Evolutionary conservation across 345 rosid species (phyloP).

Genomic region (Gossypium herbaceum): DNA sequence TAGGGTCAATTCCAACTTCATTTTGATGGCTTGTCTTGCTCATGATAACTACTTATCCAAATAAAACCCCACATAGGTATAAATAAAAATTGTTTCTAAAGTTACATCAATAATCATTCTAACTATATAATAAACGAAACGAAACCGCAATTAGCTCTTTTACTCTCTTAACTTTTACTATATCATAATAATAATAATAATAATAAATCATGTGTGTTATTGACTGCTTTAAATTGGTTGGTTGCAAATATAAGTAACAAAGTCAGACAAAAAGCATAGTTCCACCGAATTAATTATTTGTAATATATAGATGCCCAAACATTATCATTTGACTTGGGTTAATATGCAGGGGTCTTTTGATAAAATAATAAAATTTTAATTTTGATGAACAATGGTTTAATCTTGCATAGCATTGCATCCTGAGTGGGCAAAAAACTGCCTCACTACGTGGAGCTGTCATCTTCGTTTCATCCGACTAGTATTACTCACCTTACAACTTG

Average conservation of each 20-base stretch:
- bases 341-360: no score
- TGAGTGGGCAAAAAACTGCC: not conserved
- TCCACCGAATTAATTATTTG: not conserved
- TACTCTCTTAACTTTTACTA: no score
- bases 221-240: not conserved
- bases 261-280: not conserved
- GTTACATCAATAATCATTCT: not conserved
- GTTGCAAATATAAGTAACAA: not conserved
- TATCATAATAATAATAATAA: no score
- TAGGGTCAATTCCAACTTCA: no score
- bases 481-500: no score
- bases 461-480: not conserved
- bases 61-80: not conserved
- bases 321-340: not conserved
- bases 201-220: not conserved
- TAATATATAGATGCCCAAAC: not conserved
- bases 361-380: not conserved
- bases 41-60: not conserved
- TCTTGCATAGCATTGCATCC: not conserved
- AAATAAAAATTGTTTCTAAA: no score
- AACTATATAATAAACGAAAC: not conserved
- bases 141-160: conserved; percentile 1
- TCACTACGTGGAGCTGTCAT: not conserved
- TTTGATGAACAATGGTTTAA: not conserved
- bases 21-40: no score